Evolutionary conservation across 2,329 filamentous ascomycete species (phyloP), one percentile per base, ranked within the genome.

Genomic region (Cladobotryum mycophilum): DNA sequence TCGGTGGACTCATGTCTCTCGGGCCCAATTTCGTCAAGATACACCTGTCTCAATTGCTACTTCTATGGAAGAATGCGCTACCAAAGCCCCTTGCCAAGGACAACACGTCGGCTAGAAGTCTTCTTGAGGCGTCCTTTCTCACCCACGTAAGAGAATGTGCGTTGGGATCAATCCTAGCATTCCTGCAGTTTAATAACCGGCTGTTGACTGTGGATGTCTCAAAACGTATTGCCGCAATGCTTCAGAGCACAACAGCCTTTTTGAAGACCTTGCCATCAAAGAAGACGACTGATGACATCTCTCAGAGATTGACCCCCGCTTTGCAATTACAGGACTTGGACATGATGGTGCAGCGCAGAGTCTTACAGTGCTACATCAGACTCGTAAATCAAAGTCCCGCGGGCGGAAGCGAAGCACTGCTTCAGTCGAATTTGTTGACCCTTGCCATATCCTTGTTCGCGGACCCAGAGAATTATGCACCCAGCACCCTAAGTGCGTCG

Each of bases 21-120:
- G 93, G 93, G 0, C 92, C 93, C 4, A 97, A 96, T 67, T 99
- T 99, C 67, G 92, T 97, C 68, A 99, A 99, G 70, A 97, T 97
- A 20, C 93, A 99, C 68, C 78, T 99, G 7, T 92, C 91, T 2
- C 93, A 99, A 64, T 76, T 99, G 18, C 82, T 99, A 50, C 74
- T 99, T 8, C 74, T 99, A 6, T 99, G 93, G 93, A 96, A 96
- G 69, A 99, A 97, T 67, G 92, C 93, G 0, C 76, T 99, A 11
- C 92, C 95, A 0, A 96, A 95, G 62, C 92, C 95, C 5, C 70
- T 97, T n/a, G 85, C 89, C 34, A 95, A 90, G 66, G 92, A 97
- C 58, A 95, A 93, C 58, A 89, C 89, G 46, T 82, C 86, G 0
- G 84, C 92, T 55, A 82, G 91, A 48, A 92, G 88, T 55, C 79